Conservation (phyloP, 1,139 yeast genomes). For the Debaryomyces psychrophilus region DNA sequence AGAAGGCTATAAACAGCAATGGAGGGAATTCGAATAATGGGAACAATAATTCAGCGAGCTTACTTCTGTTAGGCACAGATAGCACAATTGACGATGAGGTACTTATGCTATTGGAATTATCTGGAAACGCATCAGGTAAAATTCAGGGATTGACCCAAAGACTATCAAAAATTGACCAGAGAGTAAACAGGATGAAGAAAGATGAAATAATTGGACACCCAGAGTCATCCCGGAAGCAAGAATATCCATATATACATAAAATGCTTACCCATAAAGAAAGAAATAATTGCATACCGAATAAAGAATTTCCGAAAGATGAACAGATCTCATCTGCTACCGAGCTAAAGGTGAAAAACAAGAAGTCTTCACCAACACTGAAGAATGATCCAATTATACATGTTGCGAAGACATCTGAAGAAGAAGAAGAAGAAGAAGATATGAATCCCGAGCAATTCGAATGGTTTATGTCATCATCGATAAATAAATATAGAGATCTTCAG, state of each 20-base stretch:
- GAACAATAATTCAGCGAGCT: constrained; percentile 1
- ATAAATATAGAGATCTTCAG: constrained; percentile 37
- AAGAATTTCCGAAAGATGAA: background rate
- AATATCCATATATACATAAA: constrained; percentile 9
- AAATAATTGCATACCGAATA: background rate
- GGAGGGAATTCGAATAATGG: background rate
- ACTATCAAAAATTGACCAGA: constrained; percentile 11
- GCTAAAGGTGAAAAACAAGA: background rate
- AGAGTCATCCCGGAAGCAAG: background rate
- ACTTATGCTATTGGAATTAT: constrained; percentile 8
- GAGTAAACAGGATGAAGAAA: constrained; percentile 5
- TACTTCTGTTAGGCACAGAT: constrained; percentile 3
- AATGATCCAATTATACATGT: background rate
- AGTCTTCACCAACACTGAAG: background rate
- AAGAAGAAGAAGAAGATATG: constrained; percentile 20
- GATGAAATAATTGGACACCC: constrained; percentile 3
- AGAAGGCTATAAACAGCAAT: constrained; percentile 13
- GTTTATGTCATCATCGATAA: constrained; percentile 39
- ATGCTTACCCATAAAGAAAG: background rate
- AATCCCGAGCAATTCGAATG: constrained; percentile 35
- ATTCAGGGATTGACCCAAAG: constrained; percentile 7
- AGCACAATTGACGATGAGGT: constrained; percentile 11
- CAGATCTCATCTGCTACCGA: background rate
- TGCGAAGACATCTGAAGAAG: constrained; percentile 2
- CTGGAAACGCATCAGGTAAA: constrained; percentile 10